Base-by-base conservation (phyloP, 441 rosid genomes). In the Populus tomentosa region DNA sequence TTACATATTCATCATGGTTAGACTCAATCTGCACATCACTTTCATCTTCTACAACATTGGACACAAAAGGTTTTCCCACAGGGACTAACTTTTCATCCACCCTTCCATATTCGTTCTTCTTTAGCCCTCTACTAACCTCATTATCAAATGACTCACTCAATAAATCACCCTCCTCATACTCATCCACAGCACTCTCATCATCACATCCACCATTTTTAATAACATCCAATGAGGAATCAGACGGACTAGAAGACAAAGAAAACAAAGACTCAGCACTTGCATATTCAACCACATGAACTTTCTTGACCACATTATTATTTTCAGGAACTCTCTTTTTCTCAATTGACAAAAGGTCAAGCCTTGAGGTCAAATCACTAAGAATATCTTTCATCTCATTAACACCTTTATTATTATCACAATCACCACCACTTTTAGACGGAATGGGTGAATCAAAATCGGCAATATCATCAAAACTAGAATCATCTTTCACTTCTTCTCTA, bases 321-420 rank as follows among this genome's bases (percentile, higher is more conserved):
- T 63, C 80, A 72, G 84, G 84, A 61, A 53, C 82, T 78, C 74
- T 79, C 76, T 83, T 88, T 84, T 85, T 92, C 80, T 95, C 88
- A 80, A 95, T 90, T 6, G 97, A 91, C 84, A 92, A 76, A 53
- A 91, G 82, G 75, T 90, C 97, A 70, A 95, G 91, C 90, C 85
- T 91, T 4, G 92, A 84, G 80, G 87, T 94, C 86, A 95, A 82
- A 70, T 89, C 91, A 74, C 87, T 86, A 73, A 95, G 89, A 84
- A 92, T 91, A 87, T 91, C 93, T 86, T 89, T 86, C 72, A 95
- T 92, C 79, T 91, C 90, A 83, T 81, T 85, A 69, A 72, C 85
- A 79, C 80, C 85, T 67, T 69, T 81, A 75, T 70, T 77, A 40
- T 63, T 69, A 30, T 79, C 71, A 67, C 26, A 67, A 75, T 71